Percentiles rank a stretch among this genome's conserved stretches.
These are phyloP conservation scores for Sporothrix luriei DNA, from an alignment of 2,329 filamentous ascomycete species.

Conservation along the genomic window DNA sequence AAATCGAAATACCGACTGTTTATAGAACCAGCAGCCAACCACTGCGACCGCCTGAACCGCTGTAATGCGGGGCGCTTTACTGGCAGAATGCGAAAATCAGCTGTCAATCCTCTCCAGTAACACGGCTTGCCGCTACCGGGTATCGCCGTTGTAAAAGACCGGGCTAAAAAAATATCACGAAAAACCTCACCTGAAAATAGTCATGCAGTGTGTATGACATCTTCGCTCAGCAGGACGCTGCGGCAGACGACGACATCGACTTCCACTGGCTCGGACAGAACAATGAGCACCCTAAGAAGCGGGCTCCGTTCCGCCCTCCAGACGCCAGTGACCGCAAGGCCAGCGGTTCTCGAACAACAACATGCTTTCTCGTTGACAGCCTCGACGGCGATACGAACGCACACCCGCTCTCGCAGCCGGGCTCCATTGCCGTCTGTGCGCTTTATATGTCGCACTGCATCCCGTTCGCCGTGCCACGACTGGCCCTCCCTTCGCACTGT, in stretches of 20 bases:
- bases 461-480: not conserved
- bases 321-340: not conserved
- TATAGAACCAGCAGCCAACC: not conserved
- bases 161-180: slow-evolving; percentile 14
- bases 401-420: not conserved
- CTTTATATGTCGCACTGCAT: not conserved
- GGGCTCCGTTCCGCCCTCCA: slow-evolving; percentile 26
- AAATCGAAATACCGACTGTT: slow-evolving; percentile 27
- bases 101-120: not conserved
- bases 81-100: slow-evolving; percentile 2
- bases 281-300: slow-evolving; percentile 29
- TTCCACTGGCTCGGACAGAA: not conserved
- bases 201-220: not conserved
- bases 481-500: slow-evolving; percentile 5
- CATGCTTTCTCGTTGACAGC: not conserved
- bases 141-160: slow-evolving; percentile 5
- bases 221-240: not conserved
- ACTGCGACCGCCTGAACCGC: not conserved
- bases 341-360: not conserved
- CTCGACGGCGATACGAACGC: not conserved
- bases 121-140: slow-evolving; percentile 7
- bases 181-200: not conserved
- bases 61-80: not conserved
- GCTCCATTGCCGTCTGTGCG: not conserved
- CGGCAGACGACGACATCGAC: slow-evolving; percentile 1